Conservation (phyloP, 495 filamentous ascomycete genomes). For the Penicillium nucicola region DNA sequence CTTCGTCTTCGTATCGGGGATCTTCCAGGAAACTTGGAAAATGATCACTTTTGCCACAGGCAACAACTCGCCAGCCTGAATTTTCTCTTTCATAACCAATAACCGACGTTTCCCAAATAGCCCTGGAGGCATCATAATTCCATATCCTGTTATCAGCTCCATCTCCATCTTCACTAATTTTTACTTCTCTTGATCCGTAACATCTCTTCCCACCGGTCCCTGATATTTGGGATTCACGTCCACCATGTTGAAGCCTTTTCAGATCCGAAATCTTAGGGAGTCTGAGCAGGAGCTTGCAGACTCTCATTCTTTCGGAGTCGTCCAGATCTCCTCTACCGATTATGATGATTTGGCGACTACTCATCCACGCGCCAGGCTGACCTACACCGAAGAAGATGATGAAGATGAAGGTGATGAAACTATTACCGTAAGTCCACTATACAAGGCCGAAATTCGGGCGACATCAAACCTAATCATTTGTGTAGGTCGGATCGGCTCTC, state of each 20-base stretch:
- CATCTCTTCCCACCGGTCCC: conserved; percentile 10
- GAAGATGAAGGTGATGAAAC: conserved; percentile 54
- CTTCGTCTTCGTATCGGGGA: neutral
- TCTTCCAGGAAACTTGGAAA: neutral
- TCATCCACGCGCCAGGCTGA: conserved; percentile 49
- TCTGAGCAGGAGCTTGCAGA: conserved; percentile 3
- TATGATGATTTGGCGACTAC: conserved; percentile 48
- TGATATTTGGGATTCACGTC: neutral
- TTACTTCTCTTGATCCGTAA: conserved; percentile 5
- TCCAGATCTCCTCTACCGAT: conserved; percentile 40
- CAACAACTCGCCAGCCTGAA: conserved; percentile 19
- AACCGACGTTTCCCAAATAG: neutral
- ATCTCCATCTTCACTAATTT: neutral
- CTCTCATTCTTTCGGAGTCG: conserved; percentile 19
- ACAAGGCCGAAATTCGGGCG: neutral
- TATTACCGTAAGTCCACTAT: conserved; percentile 44
- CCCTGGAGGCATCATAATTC: conserved; percentile 1
- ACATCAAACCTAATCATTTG: conserved; percentile 9
- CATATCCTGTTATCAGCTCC: neutral
- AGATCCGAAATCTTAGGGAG: conserved; percentile 37
- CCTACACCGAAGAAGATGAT: conserved; percentile 55
- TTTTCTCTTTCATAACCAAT: conserved; percentile 7
- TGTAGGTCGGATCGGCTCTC: conserved; percentile 48
- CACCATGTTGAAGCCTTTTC: conserved; percentile 43
- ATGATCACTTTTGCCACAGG: conserved; percentile 13